phyloP scores from a whole-genome alignment of 331 rosid species.

The Acacia pycnantha region DNA sequence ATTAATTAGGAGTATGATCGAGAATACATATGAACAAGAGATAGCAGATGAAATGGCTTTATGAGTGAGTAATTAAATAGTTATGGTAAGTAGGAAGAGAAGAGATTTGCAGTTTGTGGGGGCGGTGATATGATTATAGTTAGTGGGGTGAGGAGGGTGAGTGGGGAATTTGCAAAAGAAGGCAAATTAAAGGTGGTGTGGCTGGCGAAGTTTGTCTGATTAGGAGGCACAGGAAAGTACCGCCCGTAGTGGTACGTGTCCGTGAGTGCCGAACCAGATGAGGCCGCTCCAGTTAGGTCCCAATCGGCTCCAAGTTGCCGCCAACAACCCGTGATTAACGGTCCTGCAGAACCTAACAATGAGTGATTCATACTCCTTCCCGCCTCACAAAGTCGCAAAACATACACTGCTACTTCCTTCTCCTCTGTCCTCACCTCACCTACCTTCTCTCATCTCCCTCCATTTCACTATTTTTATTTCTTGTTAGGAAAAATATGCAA shows the following conservation, averaged over 20 bases:
- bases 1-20: not conserved
- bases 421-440: not conserved
- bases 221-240: not conserved
- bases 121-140: not conserved
- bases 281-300: not conserved
- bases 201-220: not conserved
- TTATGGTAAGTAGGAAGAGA: not conserved
- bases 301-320: not conserved
- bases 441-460: not conserved
- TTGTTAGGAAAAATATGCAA: too few species aligned
- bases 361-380: not conserved
- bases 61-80: not conserved
- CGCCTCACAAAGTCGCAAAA: not conserved
- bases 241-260: conserved; percentile 10
- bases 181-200: not conserved
- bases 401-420: not conserved
- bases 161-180: not conserved
- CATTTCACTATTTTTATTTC: not conserved
- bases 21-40: too few species aligned
- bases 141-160: too few species aligned
- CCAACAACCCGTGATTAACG: conserved; percentile 15
- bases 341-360: not conserved
- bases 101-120: not conserved
- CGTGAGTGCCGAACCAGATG: not conserved
- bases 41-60: not conserved